phyloP scores from a whole-genome alignment of 768 basidiomycete species.

The Phanerochaete sordida region DNA sequence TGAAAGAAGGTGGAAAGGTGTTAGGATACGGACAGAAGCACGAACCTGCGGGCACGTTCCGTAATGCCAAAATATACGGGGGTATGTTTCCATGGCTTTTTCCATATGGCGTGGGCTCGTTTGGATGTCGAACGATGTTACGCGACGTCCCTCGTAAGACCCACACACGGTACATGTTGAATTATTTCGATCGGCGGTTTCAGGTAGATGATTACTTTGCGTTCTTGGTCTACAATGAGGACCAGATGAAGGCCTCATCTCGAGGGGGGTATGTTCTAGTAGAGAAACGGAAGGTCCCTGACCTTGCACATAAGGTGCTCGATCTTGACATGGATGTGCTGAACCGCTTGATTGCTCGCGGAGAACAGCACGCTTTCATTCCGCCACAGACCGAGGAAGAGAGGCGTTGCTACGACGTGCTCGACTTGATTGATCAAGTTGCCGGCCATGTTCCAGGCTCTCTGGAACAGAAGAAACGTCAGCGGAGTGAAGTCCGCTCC shows the following conservation, averaged over 20 bases:
- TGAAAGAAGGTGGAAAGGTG: conserved; percentile 11
- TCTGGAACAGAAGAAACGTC: conserved; percentile 7
- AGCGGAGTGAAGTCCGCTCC: conserved; percentile 17
- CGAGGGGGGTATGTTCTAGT: conserved; percentile 6
- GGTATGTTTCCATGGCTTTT: conserved; percentile 40
- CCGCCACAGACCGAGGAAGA: no score
- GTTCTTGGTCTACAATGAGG: conserved; percentile 36
- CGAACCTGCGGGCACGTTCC: conserved; percentile 27
- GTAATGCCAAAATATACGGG: conserved; percentile 33
- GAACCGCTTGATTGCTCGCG: no score
- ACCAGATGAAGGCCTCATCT: conserved; percentile 30
- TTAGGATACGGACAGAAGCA: conserved; percentile 28
- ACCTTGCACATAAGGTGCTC: no score
- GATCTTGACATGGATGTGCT: no score
- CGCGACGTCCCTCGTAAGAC: not conserved
- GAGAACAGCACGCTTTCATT: no score
- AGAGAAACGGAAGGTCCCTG: no score
- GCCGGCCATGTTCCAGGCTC: conserved; percentile 15
- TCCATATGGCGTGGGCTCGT: conserved; percentile 36
- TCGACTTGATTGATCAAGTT: conserved; percentile 10
- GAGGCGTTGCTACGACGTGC: not conserved
- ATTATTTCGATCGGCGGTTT: conserved; percentile 40
- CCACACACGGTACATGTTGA: conserved; percentile 28
- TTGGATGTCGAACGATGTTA: conserved; percentile 21
- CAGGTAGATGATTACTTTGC: conserved; percentile 34